Evolutionary conservation across 2,329 filamentous ascomycete genomes (phyloP).

Genomic region (Trichoderma arundinaceum): DNA sequence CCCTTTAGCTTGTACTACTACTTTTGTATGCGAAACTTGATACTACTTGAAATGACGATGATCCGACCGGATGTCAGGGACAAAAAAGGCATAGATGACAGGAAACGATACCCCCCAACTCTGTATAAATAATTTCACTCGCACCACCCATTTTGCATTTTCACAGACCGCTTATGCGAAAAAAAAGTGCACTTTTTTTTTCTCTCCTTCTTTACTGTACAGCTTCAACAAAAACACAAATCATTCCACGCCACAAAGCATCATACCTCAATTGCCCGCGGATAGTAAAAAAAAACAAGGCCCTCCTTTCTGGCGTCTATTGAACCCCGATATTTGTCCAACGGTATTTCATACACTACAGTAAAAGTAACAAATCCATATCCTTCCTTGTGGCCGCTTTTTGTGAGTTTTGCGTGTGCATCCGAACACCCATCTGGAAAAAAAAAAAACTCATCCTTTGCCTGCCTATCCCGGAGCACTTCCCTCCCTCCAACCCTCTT

Average conservation of each 20-base stretch:
- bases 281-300: neutral
- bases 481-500: neutral
- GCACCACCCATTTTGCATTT: slow-evolving; percentile 3
- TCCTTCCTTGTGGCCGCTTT: slow-evolving; percentile 10
- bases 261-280: neutral
- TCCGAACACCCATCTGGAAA: neutral
- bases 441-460: no score
- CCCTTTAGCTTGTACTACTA: slow-evolving; percentile 16
- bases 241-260: neutral
- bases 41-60: neutral
- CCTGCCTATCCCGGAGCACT: neutral
- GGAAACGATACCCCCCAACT: slow-evolving; percentile 23
- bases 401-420: neutral
- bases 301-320: slow-evolving; percentile 23
- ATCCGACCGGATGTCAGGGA: neutral
- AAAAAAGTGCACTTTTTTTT: neutral
- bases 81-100: neutral
- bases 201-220: neutral
- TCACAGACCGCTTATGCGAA: neutral
- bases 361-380: neutral
- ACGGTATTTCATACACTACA: slow-evolving; percentile 30
- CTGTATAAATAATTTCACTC: slow-evolving; percentile 18
- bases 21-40: neutral
- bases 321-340: slow-evolving; percentile 25
- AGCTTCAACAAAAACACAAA: neutral